These are phyloP conservation scores for Suhomyces coccinellae DNA, from an alignment of 1,139 yeast genomes.

Conservation along the genomic window DNA sequence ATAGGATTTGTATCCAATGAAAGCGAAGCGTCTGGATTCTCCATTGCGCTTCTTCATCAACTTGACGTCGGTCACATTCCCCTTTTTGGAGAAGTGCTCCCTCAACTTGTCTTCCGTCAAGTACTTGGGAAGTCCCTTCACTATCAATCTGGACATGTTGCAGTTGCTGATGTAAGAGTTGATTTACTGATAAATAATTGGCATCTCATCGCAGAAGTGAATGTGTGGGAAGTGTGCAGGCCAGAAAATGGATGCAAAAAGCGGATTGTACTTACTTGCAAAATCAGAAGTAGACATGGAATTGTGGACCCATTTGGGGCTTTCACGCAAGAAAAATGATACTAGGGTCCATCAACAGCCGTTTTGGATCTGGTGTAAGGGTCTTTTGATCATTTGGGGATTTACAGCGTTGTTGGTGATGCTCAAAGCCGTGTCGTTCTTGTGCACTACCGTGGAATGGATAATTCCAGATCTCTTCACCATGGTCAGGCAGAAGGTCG, in stretches of 20 bases:
- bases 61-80: conserved; percentile 82
- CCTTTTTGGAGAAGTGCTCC: conserved; percentile 64
- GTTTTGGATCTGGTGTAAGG: not conserved
- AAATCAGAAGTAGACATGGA: conserved; percentile 19
- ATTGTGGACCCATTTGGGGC: conserved; percentile 23
- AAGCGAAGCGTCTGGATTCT: conserved; percentile 89
- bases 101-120: conserved; percentile 73
- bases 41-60: conserved; percentile 80
- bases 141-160: conserved; percentile 85
- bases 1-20: conserved; percentile 74
- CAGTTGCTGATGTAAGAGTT: not conserved
- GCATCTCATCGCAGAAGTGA: conserved; percentile 9
- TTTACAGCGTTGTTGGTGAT: not conserved
- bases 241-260: conserved; percentile 7
- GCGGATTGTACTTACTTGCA: conserved; percentile 4
- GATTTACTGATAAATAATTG: not conserved
- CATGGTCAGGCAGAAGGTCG: conserved; percentile 23
- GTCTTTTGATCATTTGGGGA: not conserved
- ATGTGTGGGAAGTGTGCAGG: not conserved
- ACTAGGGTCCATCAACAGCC: not conserved
- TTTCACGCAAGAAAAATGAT: not conserved
- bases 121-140: conserved; percentile 87
- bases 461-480: conserved; percentile 32
- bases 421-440: not conserved
- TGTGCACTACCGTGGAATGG: conserved; percentile 3